Conservation (phyloP, 257 asterid genomes). For the Knoxia roxburghii region DNA sequence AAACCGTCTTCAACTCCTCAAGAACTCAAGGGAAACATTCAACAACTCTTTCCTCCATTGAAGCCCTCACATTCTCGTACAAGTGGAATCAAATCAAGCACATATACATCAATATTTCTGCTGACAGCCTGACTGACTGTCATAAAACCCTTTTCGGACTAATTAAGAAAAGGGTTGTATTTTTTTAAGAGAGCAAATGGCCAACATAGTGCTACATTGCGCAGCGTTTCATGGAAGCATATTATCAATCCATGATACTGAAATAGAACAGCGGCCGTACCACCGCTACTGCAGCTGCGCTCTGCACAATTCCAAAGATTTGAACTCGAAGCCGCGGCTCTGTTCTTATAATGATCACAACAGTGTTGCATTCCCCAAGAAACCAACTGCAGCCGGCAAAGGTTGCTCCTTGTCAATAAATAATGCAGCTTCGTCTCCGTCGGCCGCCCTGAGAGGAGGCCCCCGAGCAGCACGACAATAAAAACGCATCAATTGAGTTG, state of each 20-base stretch:
- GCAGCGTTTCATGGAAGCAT: background rate
- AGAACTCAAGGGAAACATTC: no score
- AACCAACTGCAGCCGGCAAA: background rate
- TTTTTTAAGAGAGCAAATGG: background rate
- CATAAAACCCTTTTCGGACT: no score
- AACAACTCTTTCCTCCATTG: no score
- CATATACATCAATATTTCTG: no score
- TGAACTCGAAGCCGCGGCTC: background rate
- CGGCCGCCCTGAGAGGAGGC: no score
- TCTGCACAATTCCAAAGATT: background rate
- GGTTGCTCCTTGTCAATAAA: background rate
- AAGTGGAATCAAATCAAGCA: no score
- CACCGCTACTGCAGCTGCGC: conserved; percentile 6
- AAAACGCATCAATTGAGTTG: no score
- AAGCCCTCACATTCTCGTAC: no score
- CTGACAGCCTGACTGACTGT: no score
- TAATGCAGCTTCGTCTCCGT: background rate
- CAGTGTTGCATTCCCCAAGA: conserved; percentile 1
- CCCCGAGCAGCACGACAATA: no score
- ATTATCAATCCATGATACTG: background rate
- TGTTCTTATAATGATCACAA: background rate
- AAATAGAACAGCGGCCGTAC: background rate
- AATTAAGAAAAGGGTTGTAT: no score
- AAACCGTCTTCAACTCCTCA: no score
- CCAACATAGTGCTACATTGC: background rate